phyloP scores from a whole-genome alignment of 2,329 filamentous ascomycete species.

The Bipolaris sorokiniana region DNA sequence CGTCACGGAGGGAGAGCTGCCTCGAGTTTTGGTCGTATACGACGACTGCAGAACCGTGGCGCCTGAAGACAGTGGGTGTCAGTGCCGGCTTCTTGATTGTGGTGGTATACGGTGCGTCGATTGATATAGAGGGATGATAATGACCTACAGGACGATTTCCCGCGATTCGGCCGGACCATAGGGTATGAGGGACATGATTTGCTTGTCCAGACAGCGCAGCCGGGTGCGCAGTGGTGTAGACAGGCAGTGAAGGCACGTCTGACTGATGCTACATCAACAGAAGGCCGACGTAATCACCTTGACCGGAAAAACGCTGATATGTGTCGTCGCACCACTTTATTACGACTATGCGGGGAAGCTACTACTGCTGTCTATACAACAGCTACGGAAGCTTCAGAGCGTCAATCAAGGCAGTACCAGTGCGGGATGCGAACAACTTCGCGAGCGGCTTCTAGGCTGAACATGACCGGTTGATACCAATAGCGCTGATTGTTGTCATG shows the following conservation, averaged over 20 bases:
- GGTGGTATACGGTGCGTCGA: neutral
- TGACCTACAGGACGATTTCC: constrained; percentile 78
- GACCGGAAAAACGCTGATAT: constrained; percentile 2
- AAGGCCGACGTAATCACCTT: constrained; percentile 10
- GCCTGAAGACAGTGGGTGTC: constrained; percentile 60
- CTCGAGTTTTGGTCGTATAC: constrained; percentile 85
- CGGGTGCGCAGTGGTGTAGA: constrained; percentile 6
- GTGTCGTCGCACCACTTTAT: constrained; percentile 11
- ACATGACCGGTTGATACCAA: constrained; percentile 21
- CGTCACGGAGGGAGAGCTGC: constrained; percentile 79
- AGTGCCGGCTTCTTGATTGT: constrained; percentile 10
- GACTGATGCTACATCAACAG: constrained; percentile 2
- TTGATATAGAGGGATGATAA: neutral
- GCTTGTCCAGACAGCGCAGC: constrained; percentile 16
- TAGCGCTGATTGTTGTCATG: constrained; percentile 28
- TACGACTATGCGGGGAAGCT: constrained; percentile 32
- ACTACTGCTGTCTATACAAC: neutral
- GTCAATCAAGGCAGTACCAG: constrained; percentile 23
- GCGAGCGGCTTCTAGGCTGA: constrained; percentile 13
- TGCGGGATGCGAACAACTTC: constrained; percentile 18
- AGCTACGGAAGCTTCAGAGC: neutral
- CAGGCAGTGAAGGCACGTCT: neutral
- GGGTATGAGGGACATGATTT: constrained; percentile 73
- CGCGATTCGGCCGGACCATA: constrained; percentile 75
- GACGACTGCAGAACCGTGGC: constrained; percentile 90